Percentiles rank a stretch among this genome's conserved stretches.
These are phyloP conservation scores for Mycena pura DNA, from an alignment of 768 basidiomycete species.

Conservation along the genomic window DNA sequence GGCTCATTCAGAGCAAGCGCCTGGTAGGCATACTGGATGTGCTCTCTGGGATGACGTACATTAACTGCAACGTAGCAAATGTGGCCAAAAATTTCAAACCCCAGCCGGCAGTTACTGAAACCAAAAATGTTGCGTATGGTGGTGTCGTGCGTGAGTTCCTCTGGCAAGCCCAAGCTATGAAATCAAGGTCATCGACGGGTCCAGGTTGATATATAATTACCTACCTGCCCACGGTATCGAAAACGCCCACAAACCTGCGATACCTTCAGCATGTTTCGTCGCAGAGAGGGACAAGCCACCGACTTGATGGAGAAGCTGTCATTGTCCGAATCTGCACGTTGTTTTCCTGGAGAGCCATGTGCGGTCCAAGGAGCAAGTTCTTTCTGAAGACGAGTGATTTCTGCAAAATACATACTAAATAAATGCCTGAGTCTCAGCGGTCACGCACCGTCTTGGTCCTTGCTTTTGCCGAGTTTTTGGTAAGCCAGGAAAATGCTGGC, in stretches of 20 bases:
- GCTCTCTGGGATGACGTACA: slow-evolving; percentile 36
- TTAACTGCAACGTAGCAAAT: background rate
- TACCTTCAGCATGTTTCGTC: background rate
- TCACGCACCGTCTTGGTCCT: slow-evolving; percentile 50
- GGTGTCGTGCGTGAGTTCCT: slow-evolving; percentile 59
- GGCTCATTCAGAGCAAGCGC: slow-evolving; percentile 74
- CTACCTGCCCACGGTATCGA: slow-evolving; percentile 83
- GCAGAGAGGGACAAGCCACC: slow-evolving; percentile 16
- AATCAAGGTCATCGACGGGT: no score
- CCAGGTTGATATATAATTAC: no score
- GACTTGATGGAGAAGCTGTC: slow-evolving; percentile 70
- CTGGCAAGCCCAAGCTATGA: slow-evolving; percentile 59
- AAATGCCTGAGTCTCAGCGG: background rate
- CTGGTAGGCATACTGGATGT: slow-evolving; percentile 71
- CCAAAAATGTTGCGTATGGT: slow-evolving; percentile 63
- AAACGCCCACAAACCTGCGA: slow-evolving; percentile 65
- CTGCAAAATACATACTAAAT: slow-evolving; percentile 28
- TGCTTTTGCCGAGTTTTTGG: slow-evolving; percentile 65
- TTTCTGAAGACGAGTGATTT: slow-evolving; percentile 45
- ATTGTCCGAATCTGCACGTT: slow-evolving; percentile 53
- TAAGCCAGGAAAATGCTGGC: slow-evolving; percentile 65
- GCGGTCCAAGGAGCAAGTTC: slow-evolving; percentile 62
- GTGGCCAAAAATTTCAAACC: slow-evolving; percentile 29
- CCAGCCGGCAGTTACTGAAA: slow-evolving; percentile 64
- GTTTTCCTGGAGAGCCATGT: slow-evolving; percentile 58